Conservation (phyloP, 2,329 filamentous ascomycete species). For the Aspergillus jensenii region DNA sequence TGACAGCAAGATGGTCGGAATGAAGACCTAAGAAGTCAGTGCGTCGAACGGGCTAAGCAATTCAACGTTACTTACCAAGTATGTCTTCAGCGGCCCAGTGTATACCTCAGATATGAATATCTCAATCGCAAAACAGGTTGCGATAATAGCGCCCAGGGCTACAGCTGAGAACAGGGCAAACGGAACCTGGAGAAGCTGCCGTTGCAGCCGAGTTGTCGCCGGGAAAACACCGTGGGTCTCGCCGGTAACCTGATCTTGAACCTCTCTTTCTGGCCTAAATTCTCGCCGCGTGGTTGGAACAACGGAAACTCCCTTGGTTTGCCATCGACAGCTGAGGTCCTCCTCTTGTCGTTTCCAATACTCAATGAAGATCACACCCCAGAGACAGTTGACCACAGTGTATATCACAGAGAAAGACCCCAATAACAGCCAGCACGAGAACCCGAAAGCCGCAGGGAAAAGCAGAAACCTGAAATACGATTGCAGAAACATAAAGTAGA, state of each 20-base stretch:
- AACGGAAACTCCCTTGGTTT: slow-evolving; percentile 78
- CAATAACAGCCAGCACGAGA: slow-evolving; percentile 76
- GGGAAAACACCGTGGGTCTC: slow-evolving; percentile 77
- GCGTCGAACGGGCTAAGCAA: slow-evolving; percentile 4
- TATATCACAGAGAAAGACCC: slow-evolving; percentile 84
- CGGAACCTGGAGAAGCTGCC: slow-evolving; percentile 82
- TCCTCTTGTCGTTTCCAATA: slow-evolving; percentile 95
- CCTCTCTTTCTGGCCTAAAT: slow-evolving; percentile 76
- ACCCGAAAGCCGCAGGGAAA: slow-evolving; percentile 77
- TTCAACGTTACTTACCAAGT: slow-evolving; percentile 60
- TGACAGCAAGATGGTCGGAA: slow-evolving; percentile 84
- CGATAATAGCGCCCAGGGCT: slow-evolving; percentile 81
- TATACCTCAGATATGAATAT: slow-evolving; percentile 97
- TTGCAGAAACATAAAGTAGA: slow-evolving; percentile 94
- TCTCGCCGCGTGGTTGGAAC: slow-evolving; percentile 76
- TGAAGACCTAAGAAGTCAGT: slow-evolving; percentile 62
- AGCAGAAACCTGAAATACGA: slow-evolving; percentile 88
- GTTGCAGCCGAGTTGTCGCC: slow-evolving; percentile 71
- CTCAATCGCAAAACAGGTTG: slow-evolving; percentile 88
- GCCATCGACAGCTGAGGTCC: slow-evolving; percentile 87
- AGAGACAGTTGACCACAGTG: slow-evolving; percentile 74
- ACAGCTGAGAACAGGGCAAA: slow-evolving; percentile 77
- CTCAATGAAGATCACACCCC: slow-evolving; percentile 88
- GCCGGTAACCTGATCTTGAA: slow-evolving; percentile 78
- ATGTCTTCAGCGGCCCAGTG: slow-evolving; percentile 80